These are phyloP conservation scores for Rubus parviflorus DNA, from an alignment of 306 rosid genomes.

Conservation along the genomic window DNA sequence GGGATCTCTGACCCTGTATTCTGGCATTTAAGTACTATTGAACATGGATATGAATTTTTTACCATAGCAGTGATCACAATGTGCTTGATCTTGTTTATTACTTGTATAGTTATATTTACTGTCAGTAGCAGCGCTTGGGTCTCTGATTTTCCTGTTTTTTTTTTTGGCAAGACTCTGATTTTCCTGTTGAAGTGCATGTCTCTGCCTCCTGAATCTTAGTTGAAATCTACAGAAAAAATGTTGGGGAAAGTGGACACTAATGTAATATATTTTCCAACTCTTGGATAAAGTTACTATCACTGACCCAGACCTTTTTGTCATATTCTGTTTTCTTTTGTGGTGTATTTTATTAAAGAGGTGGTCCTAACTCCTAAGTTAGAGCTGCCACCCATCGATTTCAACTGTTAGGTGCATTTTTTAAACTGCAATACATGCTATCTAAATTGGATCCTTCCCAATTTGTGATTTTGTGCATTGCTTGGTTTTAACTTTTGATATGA, in stretches of 20 bases:
- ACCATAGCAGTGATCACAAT: not conserved
- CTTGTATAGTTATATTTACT: not conserved
- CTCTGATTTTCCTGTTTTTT: constrained; percentile 9
- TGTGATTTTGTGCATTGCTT: not conserved
- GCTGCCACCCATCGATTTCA: constrained; percentile 10
- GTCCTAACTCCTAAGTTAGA: not conserved
- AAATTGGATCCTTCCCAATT: constrained; percentile 7
- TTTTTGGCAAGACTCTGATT: not conserved
- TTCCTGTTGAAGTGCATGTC: not conserved
- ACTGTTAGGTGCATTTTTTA: not conserved
- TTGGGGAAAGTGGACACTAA: constrained; percentile 3
- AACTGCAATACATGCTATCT: not conserved
- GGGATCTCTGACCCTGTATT: constrained; percentile 19
- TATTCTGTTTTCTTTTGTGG: constrained; percentile 9
- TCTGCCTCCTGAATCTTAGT: not conserved
- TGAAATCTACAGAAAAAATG: not conserved
- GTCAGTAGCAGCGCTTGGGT: not conserved
- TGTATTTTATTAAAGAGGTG: constrained; percentile 6
- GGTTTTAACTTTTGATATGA: not conserved
- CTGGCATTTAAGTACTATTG: not conserved
- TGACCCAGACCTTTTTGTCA: constrained; percentile 22
- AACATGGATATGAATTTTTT: too few relatives aligned
- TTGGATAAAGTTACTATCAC: not conserved
- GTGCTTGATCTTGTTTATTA: not conserved
- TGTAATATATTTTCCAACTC: not conserved